A percentile compares a stretch with the other conserved stretches of the same genome.
These are phyloP conservation scores for Penicillium sp. DNA, from an alignment of 2,329 filamentous ascomycete genomes.

Conservation along the genomic window DNA sequence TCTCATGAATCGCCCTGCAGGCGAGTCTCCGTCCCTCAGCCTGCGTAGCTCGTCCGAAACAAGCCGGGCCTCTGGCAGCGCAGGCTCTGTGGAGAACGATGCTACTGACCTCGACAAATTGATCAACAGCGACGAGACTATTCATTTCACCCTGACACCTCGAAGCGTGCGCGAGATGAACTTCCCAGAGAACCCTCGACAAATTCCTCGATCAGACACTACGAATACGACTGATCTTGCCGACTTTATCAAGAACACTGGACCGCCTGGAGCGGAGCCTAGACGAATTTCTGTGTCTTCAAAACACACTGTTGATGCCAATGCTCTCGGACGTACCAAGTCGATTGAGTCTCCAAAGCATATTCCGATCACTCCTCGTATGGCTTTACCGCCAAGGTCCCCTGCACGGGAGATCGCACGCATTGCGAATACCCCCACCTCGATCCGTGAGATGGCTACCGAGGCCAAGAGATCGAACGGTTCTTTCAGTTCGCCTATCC, in stretches of 20 bases:
- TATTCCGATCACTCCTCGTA: slow-evolving; percentile 28
- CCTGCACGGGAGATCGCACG: slow-evolving; percentile 21
- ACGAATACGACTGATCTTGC: slow-evolving; percentile 44
- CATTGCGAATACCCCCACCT: slow-evolving; percentile 54
- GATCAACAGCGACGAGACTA: slow-evolving; percentile 79
- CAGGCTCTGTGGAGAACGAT: slow-evolving; percentile 51
- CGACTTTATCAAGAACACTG: slow-evolving; percentile 43
- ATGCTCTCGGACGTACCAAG: slow-evolving; percentile 26
- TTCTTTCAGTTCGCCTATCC: slow-evolving; percentile 48
- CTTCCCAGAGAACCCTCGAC: slow-evolving; percentile 42
- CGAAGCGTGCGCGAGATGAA: slow-evolving; percentile 77
- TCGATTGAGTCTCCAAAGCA: slow-evolving; percentile 31
- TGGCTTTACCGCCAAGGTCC: slow-evolving; percentile 28
- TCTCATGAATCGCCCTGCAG: slow-evolving; percentile 41
- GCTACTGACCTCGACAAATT: slow-evolving; percentile 75
- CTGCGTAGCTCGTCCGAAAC: slow-evolving; percentile 44
- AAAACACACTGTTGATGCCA: slow-evolving; percentile 21
- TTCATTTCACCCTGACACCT: slow-evolving; percentile 80
- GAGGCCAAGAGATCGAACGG: slow-evolving; percentile 88
- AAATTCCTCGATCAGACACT: slow-evolving; percentile 39
- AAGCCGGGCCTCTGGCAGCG: slow-evolving; percentile 35
- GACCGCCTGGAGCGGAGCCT: slow-evolving; percentile 34
- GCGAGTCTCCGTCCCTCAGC: slow-evolving; percentile 35
- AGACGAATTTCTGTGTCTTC: slow-evolving; percentile 29
- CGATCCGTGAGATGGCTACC: slow-evolving; percentile 79